Evolutionary conservation across 192 early-diverging fungal species (phyloP).

Genomic region (Dissophora ornata): DNA sequence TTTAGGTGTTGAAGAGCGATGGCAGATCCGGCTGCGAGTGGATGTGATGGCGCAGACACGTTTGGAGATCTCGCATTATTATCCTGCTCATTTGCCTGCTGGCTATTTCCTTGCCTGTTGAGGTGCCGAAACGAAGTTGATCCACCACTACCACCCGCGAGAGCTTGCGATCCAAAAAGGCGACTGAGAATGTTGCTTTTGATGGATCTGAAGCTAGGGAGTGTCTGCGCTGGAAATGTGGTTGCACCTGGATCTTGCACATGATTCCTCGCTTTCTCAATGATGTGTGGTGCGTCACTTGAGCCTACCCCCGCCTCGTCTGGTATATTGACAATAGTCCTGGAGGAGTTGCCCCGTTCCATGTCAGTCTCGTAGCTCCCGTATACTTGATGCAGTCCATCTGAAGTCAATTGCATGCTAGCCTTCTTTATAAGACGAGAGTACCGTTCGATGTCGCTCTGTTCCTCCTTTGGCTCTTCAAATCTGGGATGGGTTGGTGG

Average conservation of each 20-base stretch:
- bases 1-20: neutral
- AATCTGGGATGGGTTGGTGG: neutral
- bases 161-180: constrained; percentile 17
- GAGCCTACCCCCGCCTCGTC: neutral
- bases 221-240: neutral
- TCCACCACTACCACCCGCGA: neutral
- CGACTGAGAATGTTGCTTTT: constrained; percentile 32
- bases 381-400: neutral
- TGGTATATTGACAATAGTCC: neutral
- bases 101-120: neutral
- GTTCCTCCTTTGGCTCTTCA: neutral
- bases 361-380: neutral
- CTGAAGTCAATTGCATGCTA: too few relatives aligned
- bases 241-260: neutral
- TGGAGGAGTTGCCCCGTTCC: neutral
- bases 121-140: neutral
- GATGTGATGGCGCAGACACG: too few relatives aligned
- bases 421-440: constrained; percentile 22
- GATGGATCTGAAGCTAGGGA: constrained; percentile 13
- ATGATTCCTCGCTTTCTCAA: neutral
- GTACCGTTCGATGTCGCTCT: constrained; percentile 33
- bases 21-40: too few relatives aligned
- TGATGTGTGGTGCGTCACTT: neutral
- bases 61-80: too few relatives aligned
- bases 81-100: neutral